Conservation (phyloP, 148 eudicot genomes). For the Rhododendron vialii region DNA sequence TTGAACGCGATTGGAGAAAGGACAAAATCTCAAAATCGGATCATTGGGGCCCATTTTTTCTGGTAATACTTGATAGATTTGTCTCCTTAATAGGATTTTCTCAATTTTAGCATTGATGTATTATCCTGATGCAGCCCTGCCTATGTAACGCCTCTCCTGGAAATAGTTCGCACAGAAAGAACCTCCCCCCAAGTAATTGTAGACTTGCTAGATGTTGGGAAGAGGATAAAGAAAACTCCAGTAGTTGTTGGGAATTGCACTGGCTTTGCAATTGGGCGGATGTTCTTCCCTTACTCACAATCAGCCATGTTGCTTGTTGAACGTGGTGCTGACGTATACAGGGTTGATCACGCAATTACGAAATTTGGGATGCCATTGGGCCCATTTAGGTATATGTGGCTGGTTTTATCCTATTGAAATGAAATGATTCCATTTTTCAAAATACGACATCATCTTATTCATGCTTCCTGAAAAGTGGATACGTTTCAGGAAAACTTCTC, state of each 20-base stretch:
- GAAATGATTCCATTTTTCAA: slow-evolving; percentile 1
- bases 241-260: slow-evolving; percentile 24
- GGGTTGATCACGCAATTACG: slow-evolving; percentile 24
- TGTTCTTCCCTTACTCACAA: slow-evolving; percentile 23
- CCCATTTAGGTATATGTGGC: slow-evolving; percentile 29
- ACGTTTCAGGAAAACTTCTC: too few species aligned
- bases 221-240: slow-evolving; percentile 27
- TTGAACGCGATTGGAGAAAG: slow-evolving; percentile 53
- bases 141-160: slow-evolving; percentile 25
- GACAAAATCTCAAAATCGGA: slow-evolving; percentile 6
- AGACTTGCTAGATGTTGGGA: slow-evolving; percentile 26
- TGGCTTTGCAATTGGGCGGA: slow-evolving; percentile 26
- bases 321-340: slow-evolving; percentile 24
- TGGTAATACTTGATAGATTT: slow-evolving; percentile 2
- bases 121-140: slow-evolving; percentile 23
- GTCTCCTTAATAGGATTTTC: not conserved
- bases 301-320: slow-evolving; percentile 25
- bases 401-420: not conserved
- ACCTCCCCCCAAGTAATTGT: slow-evolving; percentile 28
- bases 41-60: slow-evolving; percentile 22
- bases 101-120: not conserved
- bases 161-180: slow-evolving; percentile 25
- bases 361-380: slow-evolving; percentile 37
- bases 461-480: too few species aligned
- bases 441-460: not conserved